Evolutionary conservation across 352 stramenopile species (phyloP), one percentile per base, ranked within the genome.

Genomic region (Globisporangium parvum): DNA sequence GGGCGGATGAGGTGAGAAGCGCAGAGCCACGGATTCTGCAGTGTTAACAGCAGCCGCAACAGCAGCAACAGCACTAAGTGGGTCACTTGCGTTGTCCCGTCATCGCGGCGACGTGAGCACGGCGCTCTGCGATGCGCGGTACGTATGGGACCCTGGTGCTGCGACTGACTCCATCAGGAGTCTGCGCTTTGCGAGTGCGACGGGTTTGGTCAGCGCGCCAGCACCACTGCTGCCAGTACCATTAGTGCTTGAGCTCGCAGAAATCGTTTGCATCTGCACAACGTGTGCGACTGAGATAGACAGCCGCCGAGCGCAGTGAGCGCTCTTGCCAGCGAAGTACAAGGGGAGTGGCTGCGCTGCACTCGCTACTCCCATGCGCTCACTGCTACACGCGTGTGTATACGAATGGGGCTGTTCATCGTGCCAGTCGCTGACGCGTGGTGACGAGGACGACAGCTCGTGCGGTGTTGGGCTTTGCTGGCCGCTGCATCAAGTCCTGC

Each of bases 321-420:
- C 55, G 6, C 51, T 60, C 24, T 65, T 57, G n/a, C 60, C 42
- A 12, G 57, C 42, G 18, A 70, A 70, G 40, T 67, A 66, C 9
- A 50, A 55, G 8, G 63, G 60, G n/a, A 70, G 49, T 12, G 63
- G 51, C 41, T 63, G 48, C 20, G 47, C 6, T 17, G 21, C 42
- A 53, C 23, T 54, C 10, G 14, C 26, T 35, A 28, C 17, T 21
- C 21, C 41, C 3, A n/a, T 21, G 42, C n/a, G 20, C 4, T 26
- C 18, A 9, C 21, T 26, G n/a, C 33, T 12, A 2, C 14, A n/a
- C 11, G 5, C 26, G 11, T 18, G 40, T 14, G 14, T 6, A 44
- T 20, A 20, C 26, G 0, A 26, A 6, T 21, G 41, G 8, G 14
- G 42, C 42, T 46, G 44, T 28, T 24, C n/a, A 2, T 51, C 18